Evolutionary conservation across 768 basidiomycete species (phyloP).

Genomic region (Trametes maxima): DNA sequence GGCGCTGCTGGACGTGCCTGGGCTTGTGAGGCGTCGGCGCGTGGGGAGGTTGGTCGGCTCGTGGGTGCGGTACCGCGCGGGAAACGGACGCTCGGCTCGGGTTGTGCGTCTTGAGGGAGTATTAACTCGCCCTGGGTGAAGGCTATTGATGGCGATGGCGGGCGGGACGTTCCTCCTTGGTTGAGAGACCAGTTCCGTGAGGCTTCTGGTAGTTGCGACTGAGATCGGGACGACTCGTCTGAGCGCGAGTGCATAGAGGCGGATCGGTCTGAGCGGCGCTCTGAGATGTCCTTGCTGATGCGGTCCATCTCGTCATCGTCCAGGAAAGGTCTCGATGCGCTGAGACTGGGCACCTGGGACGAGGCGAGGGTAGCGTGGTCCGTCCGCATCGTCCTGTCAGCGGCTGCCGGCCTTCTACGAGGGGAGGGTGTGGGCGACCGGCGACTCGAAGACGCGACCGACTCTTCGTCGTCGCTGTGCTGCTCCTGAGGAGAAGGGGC

Average conservation of each 20-base stretch:
- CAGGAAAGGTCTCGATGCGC: conserved; percentile 44
- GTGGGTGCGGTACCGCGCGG: background rate
- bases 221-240: conserved; percentile 20
- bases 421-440: conserved; percentile 35
- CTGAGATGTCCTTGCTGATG: conserved; percentile 68
- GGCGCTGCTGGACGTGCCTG: conserved; percentile 40
- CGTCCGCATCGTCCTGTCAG: conserved; percentile 53
- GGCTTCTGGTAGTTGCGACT: conserved; percentile 6
- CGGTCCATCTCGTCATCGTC: conserved; percentile 60
- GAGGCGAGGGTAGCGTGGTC: conserved; percentile 58
- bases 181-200: conserved; percentile 14
- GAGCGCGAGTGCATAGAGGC: conserved; percentile 29
- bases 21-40: background rate
- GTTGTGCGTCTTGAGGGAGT: background rate
- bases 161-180: conserved; percentile 6
- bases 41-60: conserved; percentile 14
- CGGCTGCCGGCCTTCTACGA: conserved; percentile 33
- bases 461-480: conserved; percentile 26
- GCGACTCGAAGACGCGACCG: conserved; percentile 10
- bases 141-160: conserved; percentile 9
- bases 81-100: background rate
- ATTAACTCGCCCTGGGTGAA: conserved; percentile 3
- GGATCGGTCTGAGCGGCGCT: conserved; percentile 58
- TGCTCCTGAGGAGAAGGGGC: conserved; percentile 25
- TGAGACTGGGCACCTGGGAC: conserved; percentile 29